Percentiles rank a stretch among this genome's conserved stretches.
These are phyloP conservation scores for Naganishia antarctica DNA, from an alignment of 768 basidiomycete species.

Conservation along the genomic window DNA sequence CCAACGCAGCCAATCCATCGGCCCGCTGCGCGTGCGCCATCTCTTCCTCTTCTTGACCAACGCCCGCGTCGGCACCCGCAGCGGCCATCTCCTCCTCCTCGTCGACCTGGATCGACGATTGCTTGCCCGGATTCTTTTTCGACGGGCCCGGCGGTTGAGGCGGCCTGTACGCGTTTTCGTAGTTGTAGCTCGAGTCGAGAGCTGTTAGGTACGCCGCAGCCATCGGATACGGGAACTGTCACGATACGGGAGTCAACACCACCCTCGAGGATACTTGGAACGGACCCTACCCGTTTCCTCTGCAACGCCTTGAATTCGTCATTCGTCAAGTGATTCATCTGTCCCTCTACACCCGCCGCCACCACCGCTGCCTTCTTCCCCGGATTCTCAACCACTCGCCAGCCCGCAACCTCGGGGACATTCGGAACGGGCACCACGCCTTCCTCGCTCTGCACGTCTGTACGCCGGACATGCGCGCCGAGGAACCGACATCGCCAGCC, in stretches of 20 bases:
- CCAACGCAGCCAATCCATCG: conserved; percentile 46
- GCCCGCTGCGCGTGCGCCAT: conserved; percentile 18
- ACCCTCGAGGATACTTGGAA: too few species aligned
- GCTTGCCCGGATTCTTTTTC: conserved; percentile 23
- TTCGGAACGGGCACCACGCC: not conserved
- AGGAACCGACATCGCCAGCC: conserved; percentile 91
- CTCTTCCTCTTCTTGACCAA: conserved; percentile 33
- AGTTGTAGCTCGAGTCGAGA: conserved; percentile 21
- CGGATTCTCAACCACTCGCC: conserved; percentile 42
- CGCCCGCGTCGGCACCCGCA: conserved; percentile 24
- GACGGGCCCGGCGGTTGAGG: not conserved
- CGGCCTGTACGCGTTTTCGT: conserved; percentile 18
- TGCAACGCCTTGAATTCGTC: conserved; percentile 18
- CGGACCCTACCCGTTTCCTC: conserved; percentile 12
- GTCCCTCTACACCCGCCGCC: conserved; percentile 26
- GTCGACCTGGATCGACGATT: conserved; percentile 26
- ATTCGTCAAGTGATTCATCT: conserved; percentile 16
- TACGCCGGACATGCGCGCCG: conserved; percentile 61
- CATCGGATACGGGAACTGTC: conserved; percentile 8
- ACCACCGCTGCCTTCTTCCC: conserved; percentile 58
- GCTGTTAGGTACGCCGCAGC: conserved; percentile 5
- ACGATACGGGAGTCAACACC: too few species aligned
- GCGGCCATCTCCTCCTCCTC: conserved; percentile 34
- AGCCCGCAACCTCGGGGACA: conserved; percentile 27
- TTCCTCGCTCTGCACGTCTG: conserved; percentile 55